Percentiles rank a stretch among this genome's conserved stretches.
These are phyloP conservation scores for Verticillium zaregamsianum DNA, from an alignment of 2,329 filamentous ascomycete genomes.

Conservation along the genomic window DNA sequence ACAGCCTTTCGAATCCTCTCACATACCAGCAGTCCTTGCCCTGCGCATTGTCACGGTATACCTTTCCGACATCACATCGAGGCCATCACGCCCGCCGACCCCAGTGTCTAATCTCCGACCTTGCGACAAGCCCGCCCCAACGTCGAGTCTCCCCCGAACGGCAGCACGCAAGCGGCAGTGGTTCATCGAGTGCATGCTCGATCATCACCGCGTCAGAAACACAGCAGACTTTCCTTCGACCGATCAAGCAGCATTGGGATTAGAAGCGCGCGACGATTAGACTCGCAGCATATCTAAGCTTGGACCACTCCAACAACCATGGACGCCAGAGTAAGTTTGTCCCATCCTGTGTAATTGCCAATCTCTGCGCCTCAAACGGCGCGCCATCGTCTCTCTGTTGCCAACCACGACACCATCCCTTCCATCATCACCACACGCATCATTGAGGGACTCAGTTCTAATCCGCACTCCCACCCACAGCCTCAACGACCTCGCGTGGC, in stretches of 20 bases:
- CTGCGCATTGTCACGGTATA: not conserved
- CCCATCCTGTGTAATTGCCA: not conserved
- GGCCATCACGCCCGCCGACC: not conserved
- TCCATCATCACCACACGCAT: not conserved
- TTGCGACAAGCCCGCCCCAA: not conserved
- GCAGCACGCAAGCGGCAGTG: not conserved
- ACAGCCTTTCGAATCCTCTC: not conserved
- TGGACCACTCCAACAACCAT: conserved; percentile 7
- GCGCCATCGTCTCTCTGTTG: not conserved
- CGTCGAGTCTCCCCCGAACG: not conserved
- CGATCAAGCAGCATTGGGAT: not conserved
- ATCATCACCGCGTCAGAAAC: not conserved
- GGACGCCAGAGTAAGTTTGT: conserved; percentile 11
- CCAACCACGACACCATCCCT: not conserved
- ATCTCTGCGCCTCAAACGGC: not conserved
- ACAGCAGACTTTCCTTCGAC: conserved; percentile 4
- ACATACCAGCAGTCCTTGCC: not conserved
- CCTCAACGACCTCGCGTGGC: conserved; percentile 43
- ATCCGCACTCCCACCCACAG: conserved; percentile 16
- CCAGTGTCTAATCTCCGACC: not conserved
- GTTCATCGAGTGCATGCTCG: not conserved
- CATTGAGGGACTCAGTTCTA: not conserved
- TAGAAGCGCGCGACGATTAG: not conserved
- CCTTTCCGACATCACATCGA: not conserved
- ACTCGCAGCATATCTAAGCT: not conserved